phyloP scores from a whole-genome alignment of 108 stramenopile species.

The Cyclotella cryptica region DNA sequence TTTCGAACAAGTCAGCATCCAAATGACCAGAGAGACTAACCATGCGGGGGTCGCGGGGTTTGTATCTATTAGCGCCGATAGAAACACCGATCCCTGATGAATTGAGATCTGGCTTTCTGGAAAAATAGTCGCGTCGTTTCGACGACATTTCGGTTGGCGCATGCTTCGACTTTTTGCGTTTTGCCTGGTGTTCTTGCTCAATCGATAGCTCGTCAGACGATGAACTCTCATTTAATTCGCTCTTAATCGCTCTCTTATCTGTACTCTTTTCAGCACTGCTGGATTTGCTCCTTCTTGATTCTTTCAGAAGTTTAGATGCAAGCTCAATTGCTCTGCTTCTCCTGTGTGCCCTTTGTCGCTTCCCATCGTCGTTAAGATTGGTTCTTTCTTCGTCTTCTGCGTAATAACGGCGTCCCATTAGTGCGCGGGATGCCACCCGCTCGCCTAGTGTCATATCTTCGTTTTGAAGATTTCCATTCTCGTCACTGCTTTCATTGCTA shows the following conservation, averaged over 20 bases:
- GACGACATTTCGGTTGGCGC: slow-evolving; percentile 88
- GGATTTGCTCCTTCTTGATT: neutral
- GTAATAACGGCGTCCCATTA: slow-evolving; percentile 35
- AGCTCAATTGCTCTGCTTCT: slow-evolving; percentile 50
- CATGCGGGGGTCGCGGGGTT: slow-evolving; percentile 83
- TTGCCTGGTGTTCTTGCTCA: neutral
- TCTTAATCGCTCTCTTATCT: neutral
- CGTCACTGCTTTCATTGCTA: slow-evolving; percentile 12
- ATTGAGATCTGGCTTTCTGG: slow-evolving; percentile 65
- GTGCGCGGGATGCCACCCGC: slow-evolving; percentile 37
- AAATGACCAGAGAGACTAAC: slow-evolving; percentile 73
- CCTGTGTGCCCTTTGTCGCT: slow-evolving; percentile 29
- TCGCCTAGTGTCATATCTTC: slow-evolving; percentile 48
- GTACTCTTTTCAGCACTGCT: too few relatives aligned
- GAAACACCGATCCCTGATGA: slow-evolving; percentile 84
- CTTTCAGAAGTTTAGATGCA: slow-evolving; percentile 41
- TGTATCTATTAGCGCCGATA: slow-evolving; percentile 85
- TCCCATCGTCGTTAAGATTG: slow-evolving; percentile 20
- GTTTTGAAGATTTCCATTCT: neutral
- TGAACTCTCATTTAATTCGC: neutral
- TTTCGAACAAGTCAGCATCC: slow-evolving; percentile 78
- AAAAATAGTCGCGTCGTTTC: slow-evolving; percentile 71
- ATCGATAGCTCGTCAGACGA: slow-evolving; percentile 3
- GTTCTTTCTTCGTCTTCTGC: slow-evolving; percentile 5
- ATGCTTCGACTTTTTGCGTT: slow-evolving; percentile 68